Evolutionary conservation across 2,329 filamentous ascomycete genomes (phyloP).

Genomic region (Sclerotinia subarctica): DNA sequence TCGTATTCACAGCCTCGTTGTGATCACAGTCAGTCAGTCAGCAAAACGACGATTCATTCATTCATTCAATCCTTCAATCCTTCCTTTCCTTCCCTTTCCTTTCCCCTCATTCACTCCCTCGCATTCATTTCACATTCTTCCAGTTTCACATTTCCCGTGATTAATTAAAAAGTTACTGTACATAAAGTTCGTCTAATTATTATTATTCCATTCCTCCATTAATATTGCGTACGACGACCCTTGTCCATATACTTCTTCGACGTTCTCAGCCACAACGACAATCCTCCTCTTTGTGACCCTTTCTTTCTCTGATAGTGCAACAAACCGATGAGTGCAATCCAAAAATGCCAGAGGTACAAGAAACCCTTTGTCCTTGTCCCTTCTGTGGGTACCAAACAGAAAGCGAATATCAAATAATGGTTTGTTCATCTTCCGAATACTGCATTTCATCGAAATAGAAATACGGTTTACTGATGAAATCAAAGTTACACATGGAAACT

Average conservation of each 20-base stretch:
- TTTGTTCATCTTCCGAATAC: constrained; percentile 29
- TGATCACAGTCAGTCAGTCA: background rate
- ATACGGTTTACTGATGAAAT: constrained; percentile 18
- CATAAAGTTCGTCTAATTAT: background rate
- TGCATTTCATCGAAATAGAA: constrained; percentile 19
- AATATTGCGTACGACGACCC: too few species aligned
- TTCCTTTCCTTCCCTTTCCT: background rate
- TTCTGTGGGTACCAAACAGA: constrained; percentile 42
- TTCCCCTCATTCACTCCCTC: background rate
- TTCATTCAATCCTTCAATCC: constrained; percentile 1
- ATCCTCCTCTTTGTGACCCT: constrained; percentile 3
- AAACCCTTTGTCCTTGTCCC: constrained; percentile 43
- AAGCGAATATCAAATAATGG: constrained; percentile 42
- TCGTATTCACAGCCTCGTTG: constrained; percentile 1
- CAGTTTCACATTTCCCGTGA: background rate
- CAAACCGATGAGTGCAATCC: background rate
- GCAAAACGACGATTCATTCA: constrained; percentile 1
- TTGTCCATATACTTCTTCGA: background rate
- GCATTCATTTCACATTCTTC: background rate
- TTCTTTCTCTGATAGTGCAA: background rate
- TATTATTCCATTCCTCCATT: background rate
- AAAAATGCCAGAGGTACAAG: constrained; percentile 1
- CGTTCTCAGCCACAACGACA: constrained; percentile 5
- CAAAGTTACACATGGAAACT: constrained; percentile 37
- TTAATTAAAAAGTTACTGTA: background rate